Percentiles rank a stretch among this genome's conserved stretches.
These are phyloP conservation scores for Coniferiporia weirii DNA, from an alignment of 1,284 basidiomycete species.

Conservation along the genomic window DNA sequence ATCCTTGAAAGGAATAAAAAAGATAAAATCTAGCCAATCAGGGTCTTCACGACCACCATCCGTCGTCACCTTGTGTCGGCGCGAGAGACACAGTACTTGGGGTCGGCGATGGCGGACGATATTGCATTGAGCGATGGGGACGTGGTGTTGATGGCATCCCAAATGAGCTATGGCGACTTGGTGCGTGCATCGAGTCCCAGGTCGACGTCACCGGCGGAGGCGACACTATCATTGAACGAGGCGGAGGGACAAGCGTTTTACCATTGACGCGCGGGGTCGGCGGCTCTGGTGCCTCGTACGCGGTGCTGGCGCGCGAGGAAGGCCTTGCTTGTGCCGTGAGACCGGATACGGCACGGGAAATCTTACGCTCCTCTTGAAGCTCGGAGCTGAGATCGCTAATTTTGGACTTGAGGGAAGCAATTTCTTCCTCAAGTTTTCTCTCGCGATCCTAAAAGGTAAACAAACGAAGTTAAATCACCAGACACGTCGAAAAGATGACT, in stretches of 20 bases:
- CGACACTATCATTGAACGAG: constrained; percentile 30
- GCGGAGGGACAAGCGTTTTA: constrained; percentile 21
- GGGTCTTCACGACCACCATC: constrained; percentile 60
- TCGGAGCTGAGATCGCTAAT: constrained; percentile 54
- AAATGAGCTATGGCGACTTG: constrained; percentile 30
- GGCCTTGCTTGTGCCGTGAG: constrained; percentile 32
- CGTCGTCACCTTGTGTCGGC: constrained; percentile 64
- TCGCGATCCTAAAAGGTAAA: constrained; percentile 56
- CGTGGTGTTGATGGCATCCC: constrained; percentile 36
- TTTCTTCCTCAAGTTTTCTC: constrained; percentile 59
- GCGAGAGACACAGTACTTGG: constrained; percentile 67
- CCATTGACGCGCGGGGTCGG: constrained; percentile 31
- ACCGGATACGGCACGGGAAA: constrained; percentile 27
- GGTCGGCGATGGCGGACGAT: constrained; percentile 43
- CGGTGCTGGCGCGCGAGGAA: constrained; percentile 55
- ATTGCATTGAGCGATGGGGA: constrained; percentile 25
- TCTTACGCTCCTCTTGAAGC: constrained; percentile 46
- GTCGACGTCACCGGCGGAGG: constrained; percentile 54
- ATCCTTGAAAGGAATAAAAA: not conserved
- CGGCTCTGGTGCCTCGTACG: constrained; percentile 43
- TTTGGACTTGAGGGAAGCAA: constrained; percentile 58
- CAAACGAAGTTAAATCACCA: constrained; percentile 13
- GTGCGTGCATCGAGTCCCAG: constrained; percentile 73
- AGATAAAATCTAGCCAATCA: constrained; percentile 3
- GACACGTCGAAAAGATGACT: not conserved